Evolutionary conservation across 2,329 filamentous ascomycete genomes (phyloP), one percentile per base, ranked within the genome.

Genomic region (Parafenestella ontariensis): DNA sequence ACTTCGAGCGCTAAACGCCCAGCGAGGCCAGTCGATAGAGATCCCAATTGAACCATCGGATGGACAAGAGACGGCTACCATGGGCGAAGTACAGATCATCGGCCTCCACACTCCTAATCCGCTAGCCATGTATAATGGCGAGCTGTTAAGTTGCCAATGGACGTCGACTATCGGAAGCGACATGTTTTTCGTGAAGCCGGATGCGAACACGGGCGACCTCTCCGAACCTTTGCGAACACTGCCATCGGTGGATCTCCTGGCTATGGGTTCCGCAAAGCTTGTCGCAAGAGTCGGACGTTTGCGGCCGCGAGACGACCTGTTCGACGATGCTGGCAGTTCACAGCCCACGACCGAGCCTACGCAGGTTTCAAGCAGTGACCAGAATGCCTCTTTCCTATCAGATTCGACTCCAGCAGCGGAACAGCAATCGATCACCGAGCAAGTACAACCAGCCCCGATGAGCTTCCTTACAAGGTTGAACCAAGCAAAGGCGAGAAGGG

Each of bases 111-210:
- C 88, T 1, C 69, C 78, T 2, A 89, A 90, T 44, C 94, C 94
- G 0, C 79, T 96, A 24, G 83, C 96, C 54, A 89, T 89, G 20
- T 96, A 96, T 76, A 84, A 89, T 53, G 90, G 89, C 26, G 85
- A 88, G 58, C 79, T 96, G 20, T 95, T 93, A 71, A 87, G 86
- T 59, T 94, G 92, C 61, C 79, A 86, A 41, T 98, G 94, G 94
- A 85, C 86, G 10, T 87, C 90, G 57, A 89, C 92, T 55, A 85
- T 96, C 39, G 94, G 94, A 31, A 96, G 92, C 0, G 91, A 96
- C 63, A 79, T 93, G 60, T 84, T 96, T 37, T 89, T 97, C 66
- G 83, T 60, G 5, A 68, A 70, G 51, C 65, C 70, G 3, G 49
- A 66, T 8, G 17, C 28, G 5, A 46, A 62, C 34, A 58, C 75